phyloP scores from a whole-genome alignment of 345 rosid species.

The Garcia nutans region DNA sequence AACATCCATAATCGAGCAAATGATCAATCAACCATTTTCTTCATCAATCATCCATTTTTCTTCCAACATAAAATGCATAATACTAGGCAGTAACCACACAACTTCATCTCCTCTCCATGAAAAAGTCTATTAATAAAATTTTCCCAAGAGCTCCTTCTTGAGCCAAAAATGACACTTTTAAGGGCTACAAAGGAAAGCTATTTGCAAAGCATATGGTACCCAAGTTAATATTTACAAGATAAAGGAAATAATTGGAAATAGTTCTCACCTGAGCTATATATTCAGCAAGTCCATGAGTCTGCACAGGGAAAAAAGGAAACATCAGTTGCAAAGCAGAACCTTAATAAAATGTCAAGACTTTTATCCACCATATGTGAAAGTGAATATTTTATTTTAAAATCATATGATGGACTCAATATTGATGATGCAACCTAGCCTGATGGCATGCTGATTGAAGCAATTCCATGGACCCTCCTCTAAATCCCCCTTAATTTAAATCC shows the following conservation, averaged over 20 bases:
- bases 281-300: slow-evolving; percentile 99
- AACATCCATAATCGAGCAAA: background rate
- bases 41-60: background rate
- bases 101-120: background rate
- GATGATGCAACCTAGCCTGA: background rate
- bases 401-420: background rate
- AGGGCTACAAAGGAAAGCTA: background rate
- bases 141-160: background rate
- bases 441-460: background rate
- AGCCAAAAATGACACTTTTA: background rate
- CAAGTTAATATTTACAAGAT: slow-evolving; percentile 4
- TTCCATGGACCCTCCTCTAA: background rate
- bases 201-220: background rate
- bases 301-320: slow-evolving; percentile 29
- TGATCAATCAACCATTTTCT: too few species aligned
- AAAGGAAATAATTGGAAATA: slow-evolving; percentile 15
- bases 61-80: background rate
- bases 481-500: background rate
- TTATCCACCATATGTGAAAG: background rate
- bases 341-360: background rate
- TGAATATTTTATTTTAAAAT: too few species aligned
- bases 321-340: slow-evolving; percentile 24
- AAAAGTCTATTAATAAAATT: background rate
- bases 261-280: slow-evolving; percentile 89
- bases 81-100: background rate